Evolutionary conservation across 257 asterid species (phyloP).

Genomic region (Verbena officinalis): DNA sequence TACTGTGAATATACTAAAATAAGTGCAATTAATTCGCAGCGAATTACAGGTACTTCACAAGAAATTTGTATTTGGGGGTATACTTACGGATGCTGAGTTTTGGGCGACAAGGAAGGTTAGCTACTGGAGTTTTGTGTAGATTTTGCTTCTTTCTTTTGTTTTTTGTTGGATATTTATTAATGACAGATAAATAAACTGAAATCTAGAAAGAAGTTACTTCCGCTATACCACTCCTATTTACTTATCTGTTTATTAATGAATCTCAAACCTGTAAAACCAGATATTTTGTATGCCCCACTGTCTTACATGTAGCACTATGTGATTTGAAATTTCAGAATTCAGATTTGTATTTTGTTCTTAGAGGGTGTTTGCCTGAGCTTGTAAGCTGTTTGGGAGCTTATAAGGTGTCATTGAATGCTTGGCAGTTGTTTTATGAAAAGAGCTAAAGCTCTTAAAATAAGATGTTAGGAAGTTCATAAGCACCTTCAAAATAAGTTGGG

Average conservation of each 20-base stretch:
- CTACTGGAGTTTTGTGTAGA: conserved; percentile 29
- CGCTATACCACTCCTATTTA: conserved; percentile 3
- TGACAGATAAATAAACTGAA: conserved; percentile 2
- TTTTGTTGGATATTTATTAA: conserved; percentile 21
- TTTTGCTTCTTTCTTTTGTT: background rate
- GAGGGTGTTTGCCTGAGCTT: too few relatives aligned
- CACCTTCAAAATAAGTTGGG: too few relatives aligned
- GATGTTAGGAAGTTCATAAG: too few relatives aligned
- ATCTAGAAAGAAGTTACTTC: background rate
- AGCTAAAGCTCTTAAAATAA: too few relatives aligned
- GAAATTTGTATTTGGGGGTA: conserved; percentile 80
- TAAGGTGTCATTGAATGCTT: too few relatives aligned
- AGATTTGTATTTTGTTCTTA: conserved; percentile 11
- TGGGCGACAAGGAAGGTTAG: conserved; percentile 98
- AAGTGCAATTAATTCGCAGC: conserved; percentile 66
- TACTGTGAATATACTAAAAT: conserved; percentile 40
- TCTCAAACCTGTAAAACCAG: conserved; percentile 1
- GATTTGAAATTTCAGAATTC: conserved; percentile 16
- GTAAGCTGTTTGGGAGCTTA: too few relatives aligned
- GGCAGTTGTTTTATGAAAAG: too few relatives aligned
- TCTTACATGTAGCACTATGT: conserved; percentile 5
- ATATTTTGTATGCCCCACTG: conserved; percentile 15
- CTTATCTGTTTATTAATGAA: background rate
- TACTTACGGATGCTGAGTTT: conserved; percentile 89
- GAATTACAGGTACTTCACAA: conserved; percentile 90